phyloP scores from a whole-genome alignment of 331 rosid species.

The Stylosanthes scabra region DNA sequence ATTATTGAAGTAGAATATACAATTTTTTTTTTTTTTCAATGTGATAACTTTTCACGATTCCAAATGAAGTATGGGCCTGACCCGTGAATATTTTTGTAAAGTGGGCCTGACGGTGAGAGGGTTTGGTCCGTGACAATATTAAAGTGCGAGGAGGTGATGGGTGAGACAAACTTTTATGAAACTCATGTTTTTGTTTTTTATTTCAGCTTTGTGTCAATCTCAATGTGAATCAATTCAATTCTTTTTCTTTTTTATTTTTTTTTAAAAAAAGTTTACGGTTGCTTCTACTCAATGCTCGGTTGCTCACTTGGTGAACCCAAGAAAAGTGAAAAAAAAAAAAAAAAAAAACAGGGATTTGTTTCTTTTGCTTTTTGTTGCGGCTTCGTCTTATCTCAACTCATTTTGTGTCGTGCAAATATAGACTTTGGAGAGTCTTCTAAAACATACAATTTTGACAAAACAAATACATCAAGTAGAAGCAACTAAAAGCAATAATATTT shows the following conservation, averaged over 20 bases:
- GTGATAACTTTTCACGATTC: not conserved
- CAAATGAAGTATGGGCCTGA: slow-evolving; percentile 12
- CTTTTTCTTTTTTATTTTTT: not conserved
- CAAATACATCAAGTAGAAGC: not conserved
- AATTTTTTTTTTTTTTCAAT: too few relatives aligned
- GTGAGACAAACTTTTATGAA: slow-evolving; percentile 27
- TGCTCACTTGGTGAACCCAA: not conserved
- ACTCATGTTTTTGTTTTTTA: slow-evolving; percentile 2
- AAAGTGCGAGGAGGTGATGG: slow-evolving; percentile 30
- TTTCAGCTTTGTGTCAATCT: not conserved
- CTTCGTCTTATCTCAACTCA: too few relatives aligned
- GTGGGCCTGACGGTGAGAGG: slow-evolving; percentile 10
- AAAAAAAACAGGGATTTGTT: too few relatives aligned
- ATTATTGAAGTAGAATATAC: too few relatives aligned
- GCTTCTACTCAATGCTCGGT: not conserved
- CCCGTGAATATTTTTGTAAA: slow-evolving; percentile 2
- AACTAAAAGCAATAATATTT: not conserved
- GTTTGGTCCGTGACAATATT: slow-evolving; percentile 33
- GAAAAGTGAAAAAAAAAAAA: not conserved
- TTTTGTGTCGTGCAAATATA: too few relatives aligned
- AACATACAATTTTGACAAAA: not conserved
- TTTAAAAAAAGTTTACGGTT: not conserved
- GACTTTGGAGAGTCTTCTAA: not conserved
- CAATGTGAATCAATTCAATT: slow-evolving; percentile 32
- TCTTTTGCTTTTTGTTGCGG: too few relatives aligned